phyloP scores from a whole-genome alignment of 257 asterid genomes.

The Primulina eburnea region DNA sequence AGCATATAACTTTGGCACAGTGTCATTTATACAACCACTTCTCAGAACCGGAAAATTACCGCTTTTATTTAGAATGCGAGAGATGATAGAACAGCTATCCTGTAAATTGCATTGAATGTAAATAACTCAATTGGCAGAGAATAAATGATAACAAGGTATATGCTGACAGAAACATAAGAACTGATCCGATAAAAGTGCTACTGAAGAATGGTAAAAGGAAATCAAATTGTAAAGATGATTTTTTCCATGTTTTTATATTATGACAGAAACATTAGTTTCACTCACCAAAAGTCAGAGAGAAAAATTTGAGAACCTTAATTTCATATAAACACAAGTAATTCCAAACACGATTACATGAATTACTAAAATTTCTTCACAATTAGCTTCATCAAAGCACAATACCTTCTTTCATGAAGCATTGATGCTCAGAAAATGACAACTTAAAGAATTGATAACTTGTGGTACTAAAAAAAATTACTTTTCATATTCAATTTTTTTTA shows the following conservation, averaged over 20 bases:
- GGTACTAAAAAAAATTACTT: too few species aligned
- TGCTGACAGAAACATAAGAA: neutral
- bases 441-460: too few species aligned
- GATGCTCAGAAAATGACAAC: neutral
- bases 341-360: neutral
- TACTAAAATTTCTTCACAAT: neutral
- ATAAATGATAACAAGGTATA: neutral
- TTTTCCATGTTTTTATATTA: too few species aligned
- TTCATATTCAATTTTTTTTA: neutral
- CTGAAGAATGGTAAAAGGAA: neutral
- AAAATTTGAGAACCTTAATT: neutral
- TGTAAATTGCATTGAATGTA: constrained; percentile 31
- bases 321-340: neutral
- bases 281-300: neutral
- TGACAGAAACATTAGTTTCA: neutral
- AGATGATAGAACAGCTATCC: constrained; percentile 33
- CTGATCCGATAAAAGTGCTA: neutral
- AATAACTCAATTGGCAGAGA: constrained; percentile 3
- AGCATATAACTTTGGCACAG: constrained; percentile 35
- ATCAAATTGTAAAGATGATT: neutral
- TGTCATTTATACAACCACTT: constrained; percentile 27
- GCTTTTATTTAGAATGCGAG: constrained; percentile 32
- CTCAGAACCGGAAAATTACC: constrained; percentile 27
- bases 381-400: neutral
- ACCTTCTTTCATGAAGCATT: neutral